Evolutionary conservation across 805 yeast genomes (phyloP).

Genomic region (Zygosaccharomyces pseudorouxii): DNA sequence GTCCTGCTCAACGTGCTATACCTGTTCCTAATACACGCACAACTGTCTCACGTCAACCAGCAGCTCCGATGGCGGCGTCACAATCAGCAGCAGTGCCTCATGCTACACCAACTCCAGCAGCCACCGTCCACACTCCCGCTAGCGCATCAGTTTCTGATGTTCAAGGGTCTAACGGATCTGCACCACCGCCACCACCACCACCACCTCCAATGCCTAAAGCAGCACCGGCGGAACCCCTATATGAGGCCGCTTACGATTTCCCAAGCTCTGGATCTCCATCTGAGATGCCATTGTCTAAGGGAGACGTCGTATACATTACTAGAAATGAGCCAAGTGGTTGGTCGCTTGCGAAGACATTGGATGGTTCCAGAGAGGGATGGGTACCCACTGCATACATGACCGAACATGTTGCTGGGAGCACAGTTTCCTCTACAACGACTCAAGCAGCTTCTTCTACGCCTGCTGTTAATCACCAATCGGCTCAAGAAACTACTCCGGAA

Average conservation of each 20-base stretch:
- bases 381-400: slow-evolving; percentile 90
- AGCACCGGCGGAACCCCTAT: slow-evolving; percentile 68
- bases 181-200: slow-evolving; percentile 66
- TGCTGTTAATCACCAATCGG: slow-evolving; percentile 20
- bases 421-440: slow-evolving; percentile 37
- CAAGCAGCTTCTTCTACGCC: slow-evolving; percentile 22
- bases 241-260: slow-evolving; percentile 81
- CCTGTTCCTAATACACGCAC: slow-evolving; percentile 17
- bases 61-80: slow-evolving; percentile 9
- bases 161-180: slow-evolving; percentile 14
- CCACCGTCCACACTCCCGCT: slow-evolving; percentile 14
- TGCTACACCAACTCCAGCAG: neutral
- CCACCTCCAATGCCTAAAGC: slow-evolving; percentile 67
- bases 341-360: slow-evolving; percentile 81
- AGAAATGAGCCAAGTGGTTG: slow-evolving; percentile 83
- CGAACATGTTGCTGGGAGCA: slow-evolving; percentile 43
- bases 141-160: slow-evolving; percentile 12
- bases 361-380: slow-evolving; percentile 88
- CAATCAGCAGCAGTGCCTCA: slow-evolving; percentile 9
- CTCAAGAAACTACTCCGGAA: slow-evolving; percentile 9
- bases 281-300: slow-evolving; percentile 71
- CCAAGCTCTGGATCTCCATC: slow-evolving; percentile 82
- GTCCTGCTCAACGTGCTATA: slow-evolving; percentile 49
- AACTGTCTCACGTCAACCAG: slow-evolving; percentile 8
- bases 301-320: slow-evolving; percentile 66